phyloP scores from a whole-genome alignment of 495 filamentous ascomycete genomes.

The Polyplosphaeria fusca region DNA sequence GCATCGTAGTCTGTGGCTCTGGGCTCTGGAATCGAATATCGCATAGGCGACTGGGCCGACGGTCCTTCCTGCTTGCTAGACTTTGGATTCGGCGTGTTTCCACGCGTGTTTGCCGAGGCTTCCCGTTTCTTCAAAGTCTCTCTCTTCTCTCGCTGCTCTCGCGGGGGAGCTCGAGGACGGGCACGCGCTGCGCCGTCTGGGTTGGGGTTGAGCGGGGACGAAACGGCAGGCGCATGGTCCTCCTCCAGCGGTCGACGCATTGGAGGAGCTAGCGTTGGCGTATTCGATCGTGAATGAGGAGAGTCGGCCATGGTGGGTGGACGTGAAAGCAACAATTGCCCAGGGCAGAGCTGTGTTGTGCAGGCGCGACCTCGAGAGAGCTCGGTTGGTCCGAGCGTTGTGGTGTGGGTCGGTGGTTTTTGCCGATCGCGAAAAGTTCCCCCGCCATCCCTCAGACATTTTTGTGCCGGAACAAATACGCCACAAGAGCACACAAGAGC shows the following conservation, averaged over 20 bases:
- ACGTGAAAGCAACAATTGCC: neutral
- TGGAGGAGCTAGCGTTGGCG: constrained; percentile 22
- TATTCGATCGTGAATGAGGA: constrained; percentile 31
- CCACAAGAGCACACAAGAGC: neutral
- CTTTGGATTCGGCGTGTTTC: constrained; percentile 32
- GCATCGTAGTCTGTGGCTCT: constrained; percentile 39
- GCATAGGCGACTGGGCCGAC: constrained; percentile 39
- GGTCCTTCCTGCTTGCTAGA: constrained; percentile 32
- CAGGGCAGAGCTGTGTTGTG: neutral
- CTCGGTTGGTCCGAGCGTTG: neutral
- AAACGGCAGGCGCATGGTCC: constrained; percentile 39
- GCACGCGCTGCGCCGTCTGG: constrained; percentile 30
- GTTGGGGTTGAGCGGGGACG: constrained; percentile 44
- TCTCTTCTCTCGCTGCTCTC: constrained; percentile 45
- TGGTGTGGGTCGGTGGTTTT: neutral
- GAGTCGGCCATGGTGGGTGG: constrained; percentile 30
- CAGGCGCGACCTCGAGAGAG: neutral
- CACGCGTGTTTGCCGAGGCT: constrained; percentile 31
- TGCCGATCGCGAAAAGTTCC: constrained; percentile 17
- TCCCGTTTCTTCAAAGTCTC: constrained; percentile 47
- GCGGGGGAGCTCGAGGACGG: constrained; percentile 31
- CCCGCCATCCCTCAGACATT: too few relatives aligned
- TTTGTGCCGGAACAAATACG: too few relatives aligned
- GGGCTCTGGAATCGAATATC: constrained; percentile 41
- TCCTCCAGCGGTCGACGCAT: constrained; percentile 33